Evolutionary conservation across 805 yeast species (phyloP).

Genomic region (Wickerhamomyces queroliae): DNA sequence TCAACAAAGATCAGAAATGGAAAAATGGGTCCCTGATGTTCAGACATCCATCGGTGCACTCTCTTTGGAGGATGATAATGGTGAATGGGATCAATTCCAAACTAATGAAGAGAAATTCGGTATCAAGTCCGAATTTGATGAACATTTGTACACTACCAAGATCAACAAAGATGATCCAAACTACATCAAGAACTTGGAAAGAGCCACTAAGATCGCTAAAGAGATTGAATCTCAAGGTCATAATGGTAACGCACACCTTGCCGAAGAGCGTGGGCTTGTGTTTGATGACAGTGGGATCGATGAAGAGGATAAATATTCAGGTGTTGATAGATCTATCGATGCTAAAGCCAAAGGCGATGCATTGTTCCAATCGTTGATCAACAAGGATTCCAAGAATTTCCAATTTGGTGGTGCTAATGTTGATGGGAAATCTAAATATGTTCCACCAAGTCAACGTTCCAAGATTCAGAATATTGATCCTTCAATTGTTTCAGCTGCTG

Average conservation of each 20-base stretch:
- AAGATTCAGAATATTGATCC: slow-evolving; percentile 47
- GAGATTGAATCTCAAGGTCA: slow-evolving; percentile 71
- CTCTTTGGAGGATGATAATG: slow-evolving; percentile 29
- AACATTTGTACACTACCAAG: slow-evolving; percentile 79
- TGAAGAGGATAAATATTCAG: slow-evolving; percentile 95
- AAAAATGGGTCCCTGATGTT: slow-evolving; percentile 83
- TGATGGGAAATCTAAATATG: slow-evolving; percentile 38
- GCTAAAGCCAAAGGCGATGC: slow-evolving; percentile 17
- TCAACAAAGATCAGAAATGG: slow-evolving; percentile 55
- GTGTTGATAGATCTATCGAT: slow-evolving; percentile 42
- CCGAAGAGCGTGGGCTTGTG: slow-evolving; percentile 82
- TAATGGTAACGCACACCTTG: slow-evolving; percentile 71
- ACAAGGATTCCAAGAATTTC: slow-evolving; percentile 32
- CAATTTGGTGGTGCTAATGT: slow-evolving; percentile 39
- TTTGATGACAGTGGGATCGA: slow-evolving; percentile 85
- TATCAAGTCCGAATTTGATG: slow-evolving; percentile 75
- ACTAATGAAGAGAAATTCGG: slow-evolving; percentile 90
- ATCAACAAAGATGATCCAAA: slow-evolving; percentile 69
- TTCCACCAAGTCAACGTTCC: slow-evolving; percentile 54
- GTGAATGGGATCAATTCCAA: slow-evolving; percentile 88
- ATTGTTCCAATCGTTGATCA: slow-evolving; percentile 21
- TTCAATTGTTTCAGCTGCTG: slow-evolving; percentile 53
- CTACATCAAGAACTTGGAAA: slow-evolving; percentile 52
- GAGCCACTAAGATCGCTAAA: slow-evolving; percentile 74
- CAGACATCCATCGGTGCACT: slow-evolving; percentile 15